Base-by-base conservation (phyloP, 2,329 filamentous ascomycete species). In the Simplicillium aogashimaense region DNA sequence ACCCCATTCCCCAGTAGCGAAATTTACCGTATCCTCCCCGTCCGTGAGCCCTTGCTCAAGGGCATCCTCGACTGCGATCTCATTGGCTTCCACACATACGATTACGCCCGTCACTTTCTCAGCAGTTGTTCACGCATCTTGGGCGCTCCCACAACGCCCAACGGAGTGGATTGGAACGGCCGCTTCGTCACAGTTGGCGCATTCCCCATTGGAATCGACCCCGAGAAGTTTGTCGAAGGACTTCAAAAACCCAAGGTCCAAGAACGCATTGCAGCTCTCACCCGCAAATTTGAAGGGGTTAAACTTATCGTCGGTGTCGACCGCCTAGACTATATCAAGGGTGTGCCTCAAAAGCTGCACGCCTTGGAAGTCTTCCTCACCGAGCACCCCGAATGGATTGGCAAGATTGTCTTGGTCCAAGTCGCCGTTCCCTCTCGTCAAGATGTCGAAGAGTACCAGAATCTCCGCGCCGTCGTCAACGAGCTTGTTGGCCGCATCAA, bases 371-470 rank as follows among this genome's bases (percentile, higher is more conserved):
- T 97, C 4, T 97, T 98, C 68, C 70, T 98, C 28, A 94, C 88
- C 1, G 90, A 97, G 55, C 88, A 98, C 54, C 92, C 92, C 0
- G 90, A 97, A 60, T 95, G 89, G 89, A 90, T 97, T 45, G 92
- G 92, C 50, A 94, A 95, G 63, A 89, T 97, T 16, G 89, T 97
- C 3, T 74, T 98, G 13, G 87, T 97, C 1, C 92, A 97, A 61
- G 90, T 97, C 28, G 92, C 92, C 2, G 88, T 98, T 15, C 92
- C 92, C 3, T 94, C 86, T 45, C 77, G 92, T 46, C 86, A 95
- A 57, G 92, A 97, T 54, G 92, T 97, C 42, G 92, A 97, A 55
- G 92, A 97, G 58, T 97, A 98, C 58, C 90, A 97, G 61, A 95
- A 97, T 56, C 72, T 98, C 29, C 82, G 90, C 20, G 88, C 89